phyloP scores from a whole-genome alignment of 768 basidiomycete genomes.

The Infundibulicybe gibba region DNA sequence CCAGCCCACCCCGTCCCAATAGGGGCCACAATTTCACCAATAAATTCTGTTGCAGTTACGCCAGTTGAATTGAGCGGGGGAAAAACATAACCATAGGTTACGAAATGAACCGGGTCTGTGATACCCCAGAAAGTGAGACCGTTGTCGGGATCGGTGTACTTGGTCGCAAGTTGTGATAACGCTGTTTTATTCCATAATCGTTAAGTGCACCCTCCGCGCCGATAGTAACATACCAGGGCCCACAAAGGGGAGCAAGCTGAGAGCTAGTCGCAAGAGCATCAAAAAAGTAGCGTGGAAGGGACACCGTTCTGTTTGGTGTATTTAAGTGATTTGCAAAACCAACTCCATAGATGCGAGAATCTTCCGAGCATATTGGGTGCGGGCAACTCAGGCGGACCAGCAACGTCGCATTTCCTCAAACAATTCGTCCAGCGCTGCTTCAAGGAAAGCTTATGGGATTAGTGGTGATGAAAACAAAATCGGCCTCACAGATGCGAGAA shows the following conservation, averaged over 20 bases:
- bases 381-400: background rate
- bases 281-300: background rate
- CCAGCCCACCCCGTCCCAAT: slow-evolving; percentile 54
- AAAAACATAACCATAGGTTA: slow-evolving; percentile 49
- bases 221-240: slow-evolving; percentile 20
- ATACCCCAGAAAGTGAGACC: slow-evolving; percentile 50
- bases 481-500: too few species aligned
- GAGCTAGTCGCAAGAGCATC: slow-evolving; percentile 13
- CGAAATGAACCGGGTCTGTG: slow-evolving; percentile 36
- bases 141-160: slow-evolving; percentile 49
- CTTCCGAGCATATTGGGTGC: slow-evolving; percentile 7
- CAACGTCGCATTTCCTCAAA: background rate
- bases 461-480: too few species aligned
- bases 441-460: background rate
- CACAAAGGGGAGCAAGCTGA: slow-evolving; percentile 24
- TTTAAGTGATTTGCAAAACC: slow-evolving; percentile 1
- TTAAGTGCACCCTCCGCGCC: background rate
- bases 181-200: slow-evolving; percentile 20
- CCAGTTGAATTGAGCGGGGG: slow-evolving; percentile 40
- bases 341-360: slow-evolving; percentile 8
- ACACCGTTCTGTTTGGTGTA: background rate
- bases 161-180: slow-evolving; percentile 37
- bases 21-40: slow-evolving; percentile 60
- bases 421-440: background rate
- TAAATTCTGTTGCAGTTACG: slow-evolving; percentile 37